Evolutionary conservation across 495 filamentous ascomycete species (phyloP), one percentile per base, ranked within the genome.

Genomic region (Neohortaea acidophila): DNA sequence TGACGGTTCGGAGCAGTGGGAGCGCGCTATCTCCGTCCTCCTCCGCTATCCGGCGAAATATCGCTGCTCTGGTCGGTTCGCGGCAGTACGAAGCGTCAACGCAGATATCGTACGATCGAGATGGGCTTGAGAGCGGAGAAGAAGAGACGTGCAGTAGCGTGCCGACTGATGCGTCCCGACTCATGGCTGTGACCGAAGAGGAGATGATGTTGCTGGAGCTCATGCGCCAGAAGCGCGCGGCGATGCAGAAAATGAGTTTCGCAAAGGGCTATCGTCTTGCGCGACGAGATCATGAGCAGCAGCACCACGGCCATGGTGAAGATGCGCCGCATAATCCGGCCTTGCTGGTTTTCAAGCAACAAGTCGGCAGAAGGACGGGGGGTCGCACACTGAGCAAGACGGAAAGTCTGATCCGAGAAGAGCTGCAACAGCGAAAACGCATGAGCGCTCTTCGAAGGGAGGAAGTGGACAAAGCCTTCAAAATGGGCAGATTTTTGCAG

Each of bases 101-200:
- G n/a, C n/a, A n/a, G n/a, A n/a, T n/a, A n/a, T n/a, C n/a, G n/a
- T n/a, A n/a, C n/a, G 11, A 51, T 39, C 22, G 52, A 50, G 25
- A 46, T 39, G 19, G 37, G 36, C 2, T 27, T 28, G 24, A 39
- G 33, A 21, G 11, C 29, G 20, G 41, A 2, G 31, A 13, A 15
- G 45, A 26, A 2, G 45, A 48, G 19, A 44, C 43, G 1, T 23
- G 21, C 18, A 48, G 40, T 22, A 47, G 40, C 25, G 23, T 26
- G 21, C 40, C 48, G 5, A 41, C 36, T n/a, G 49, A 52, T 13
- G 38, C 33, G 14, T 38, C 45, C 0, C 75, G 76, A 25, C 63
- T 89, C 26, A 89, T 94, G 71, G 77, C 80, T 0, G 83, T 92
- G 33, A 92, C 83, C 0, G 67, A 73, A 36, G 82, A 92, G 57